A percentile compares a stretch with the other conserved stretches of the same genome.
phyloP scores from a whole-genome alignment of 768 basidiomycete genomes.

The Imleria badia region DNA sequence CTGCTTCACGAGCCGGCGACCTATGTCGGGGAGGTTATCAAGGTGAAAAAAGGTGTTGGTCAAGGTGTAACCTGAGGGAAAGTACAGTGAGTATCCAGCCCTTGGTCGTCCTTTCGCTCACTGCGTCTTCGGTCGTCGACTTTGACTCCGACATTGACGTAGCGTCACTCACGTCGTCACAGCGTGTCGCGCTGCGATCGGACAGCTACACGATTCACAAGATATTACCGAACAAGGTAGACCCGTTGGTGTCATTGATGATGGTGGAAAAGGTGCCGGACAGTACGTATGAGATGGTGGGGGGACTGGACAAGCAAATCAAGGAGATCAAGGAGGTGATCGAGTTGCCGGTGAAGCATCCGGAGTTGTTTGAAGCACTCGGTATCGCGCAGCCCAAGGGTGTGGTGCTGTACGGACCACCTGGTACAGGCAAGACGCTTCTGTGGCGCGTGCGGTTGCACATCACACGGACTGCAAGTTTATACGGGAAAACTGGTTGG shows the following conservation, averaged over 20 bases:
- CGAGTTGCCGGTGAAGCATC: slow-evolving; percentile 95
- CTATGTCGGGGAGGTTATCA: slow-evolving; percentile 97
- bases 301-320: slow-evolving; percentile 95
- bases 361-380: slow-evolving; percentile 92
- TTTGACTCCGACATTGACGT: slow-evolving; percentile 87
- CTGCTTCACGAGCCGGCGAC: slow-evolving; percentile 92
- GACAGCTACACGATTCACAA: slow-evolving; percentile 97
- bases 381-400: slow-evolving; percentile 98
- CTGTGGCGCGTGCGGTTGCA: slow-evolving; percentile 92
- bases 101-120: not conserved
- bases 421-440: slow-evolving; percentile 95
- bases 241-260: slow-evolving; percentile 99
- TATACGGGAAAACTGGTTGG: slow-evolving; percentile 93
- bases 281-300: slow-evolving; percentile 99
- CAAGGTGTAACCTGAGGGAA: slow-evolving; percentile 98
- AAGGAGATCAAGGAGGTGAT: slow-evolving; percentile 99
- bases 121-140: slow-evolving; percentile 72
- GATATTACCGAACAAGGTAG: slow-evolving; percentile 95
- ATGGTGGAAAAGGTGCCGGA: slow-evolving; percentile 99
- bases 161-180: slow-evolving; percentile 72
- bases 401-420: slow-evolving; percentile 92
- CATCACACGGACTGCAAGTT: slow-evolving; percentile 98
- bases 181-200: slow-evolving; percentile 95
- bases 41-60: slow-evolving; percentile 97
- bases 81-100: slow-evolving; percentile 81